phyloP scores from a whole-genome alignment of 257 asterid genomes.

The Salvia rosmarinus region DNA sequence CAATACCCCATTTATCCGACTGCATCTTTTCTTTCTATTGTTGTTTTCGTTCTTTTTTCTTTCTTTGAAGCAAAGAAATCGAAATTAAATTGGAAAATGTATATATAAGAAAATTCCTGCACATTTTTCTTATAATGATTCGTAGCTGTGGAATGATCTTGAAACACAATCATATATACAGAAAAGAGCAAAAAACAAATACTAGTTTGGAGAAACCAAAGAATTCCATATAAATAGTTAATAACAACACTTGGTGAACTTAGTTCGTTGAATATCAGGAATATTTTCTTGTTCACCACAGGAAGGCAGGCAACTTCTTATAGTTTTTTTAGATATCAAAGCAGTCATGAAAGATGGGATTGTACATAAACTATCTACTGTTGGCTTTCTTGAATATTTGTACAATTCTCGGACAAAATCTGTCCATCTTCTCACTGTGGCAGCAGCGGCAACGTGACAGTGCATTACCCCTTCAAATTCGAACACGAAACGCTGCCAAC shows the following conservation, averaged over 20 bases:
- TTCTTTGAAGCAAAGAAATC: too few relatives aligned
- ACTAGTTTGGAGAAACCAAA: constrained; percentile 15
- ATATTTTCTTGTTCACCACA: constrained; percentile 25
- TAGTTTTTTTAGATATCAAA: not conserved
- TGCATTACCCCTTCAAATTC: constrained; percentile 35
- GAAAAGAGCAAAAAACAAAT: not conserved
- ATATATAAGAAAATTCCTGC: too few relatives aligned
- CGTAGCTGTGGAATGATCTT: not conserved
- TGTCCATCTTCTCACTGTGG: constrained; percentile 31
- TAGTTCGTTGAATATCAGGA: not conserved
- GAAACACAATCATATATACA: not conserved
- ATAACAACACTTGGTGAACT: not conserved
- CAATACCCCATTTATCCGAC: constrained; percentile 77
- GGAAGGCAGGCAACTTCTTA: not conserved
- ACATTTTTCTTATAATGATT: too few relatives aligned
- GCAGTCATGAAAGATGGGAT: constrained; percentile 15
- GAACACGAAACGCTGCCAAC: constrained; percentile 2
- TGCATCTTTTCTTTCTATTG: constrained; percentile 34
- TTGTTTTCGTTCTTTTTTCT: too few relatives aligned
- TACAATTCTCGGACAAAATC: not conserved
- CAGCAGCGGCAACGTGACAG: not conserved
- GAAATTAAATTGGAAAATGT: too few relatives aligned
- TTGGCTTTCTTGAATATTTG: constrained; percentile 13
- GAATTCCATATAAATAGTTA: not conserved
- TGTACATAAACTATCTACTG: not conserved